phyloP scores from a whole-genome alignment of 495 filamentous ascomycete species.

The Pyronema omphalodes region DNA sequence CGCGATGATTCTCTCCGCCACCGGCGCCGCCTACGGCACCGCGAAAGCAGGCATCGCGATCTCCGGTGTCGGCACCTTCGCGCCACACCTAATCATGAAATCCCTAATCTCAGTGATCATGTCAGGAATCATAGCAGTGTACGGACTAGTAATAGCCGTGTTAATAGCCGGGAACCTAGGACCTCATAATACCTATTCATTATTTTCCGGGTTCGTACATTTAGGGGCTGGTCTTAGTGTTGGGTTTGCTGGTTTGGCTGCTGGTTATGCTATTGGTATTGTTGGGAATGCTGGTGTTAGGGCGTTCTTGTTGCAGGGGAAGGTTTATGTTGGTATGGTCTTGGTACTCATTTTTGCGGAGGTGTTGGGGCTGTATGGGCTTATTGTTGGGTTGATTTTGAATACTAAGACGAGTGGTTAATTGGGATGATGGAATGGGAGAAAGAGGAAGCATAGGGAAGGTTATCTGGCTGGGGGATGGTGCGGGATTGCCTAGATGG shows the following conservation, averaged over 20 bases:
- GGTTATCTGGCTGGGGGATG: too few relatives aligned
- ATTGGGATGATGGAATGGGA: neutral
- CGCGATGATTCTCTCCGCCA: conserved; percentile 61
- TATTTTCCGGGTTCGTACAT: conserved; percentile 89
- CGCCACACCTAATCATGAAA: conserved; percentile 96
- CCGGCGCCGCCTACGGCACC: conserved; percentile 91
- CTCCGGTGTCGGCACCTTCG: conserved; percentile 76
- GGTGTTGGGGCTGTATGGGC: conserved; percentile 94
- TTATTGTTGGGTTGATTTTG: conserved; percentile 29
- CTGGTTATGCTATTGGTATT: conserved; percentile 88
- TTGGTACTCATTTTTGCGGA: conserved; percentile 96
- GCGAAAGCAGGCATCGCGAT: conserved; percentile 86
- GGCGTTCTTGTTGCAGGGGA: conserved; percentile 85
- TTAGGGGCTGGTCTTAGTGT: conserved; percentile 80
- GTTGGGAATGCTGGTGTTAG: conserved; percentile 89
- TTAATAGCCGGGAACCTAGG: conserved; percentile 72
- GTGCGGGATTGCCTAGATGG: too few relatives aligned
- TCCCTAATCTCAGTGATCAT: conserved; percentile 59
- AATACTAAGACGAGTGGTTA: conserved; percentile 23
- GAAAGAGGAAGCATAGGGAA: neutral
- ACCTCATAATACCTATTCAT: conserved; percentile 44
- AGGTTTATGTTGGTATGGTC: conserved; percentile 97
- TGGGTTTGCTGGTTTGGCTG: conserved; percentile 80
- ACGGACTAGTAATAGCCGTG: conserved; percentile 88
- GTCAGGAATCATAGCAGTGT: conserved; percentile 98